These are phyloP conservation scores for Emergomyces pasteurianus DNA, from an alignment of 2,329 filamentous ascomycete genomes.

Conservation along the genomic window DNA sequence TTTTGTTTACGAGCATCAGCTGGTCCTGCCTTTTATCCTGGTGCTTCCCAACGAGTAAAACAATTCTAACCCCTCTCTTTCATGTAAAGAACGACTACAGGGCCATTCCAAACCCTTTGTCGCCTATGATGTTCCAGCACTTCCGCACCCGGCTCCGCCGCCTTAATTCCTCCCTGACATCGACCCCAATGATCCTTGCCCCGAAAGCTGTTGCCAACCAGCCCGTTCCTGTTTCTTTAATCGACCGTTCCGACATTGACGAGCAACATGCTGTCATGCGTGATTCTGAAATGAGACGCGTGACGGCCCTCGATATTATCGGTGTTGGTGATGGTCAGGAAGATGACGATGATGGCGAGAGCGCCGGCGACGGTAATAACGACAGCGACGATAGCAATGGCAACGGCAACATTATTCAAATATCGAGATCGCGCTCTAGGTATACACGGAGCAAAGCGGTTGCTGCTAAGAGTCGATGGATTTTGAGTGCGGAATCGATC, in stretches of 20 bases:
- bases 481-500: not conserved
- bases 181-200: not conserved
- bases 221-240: not conserved
- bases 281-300: not conserved
- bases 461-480: not conserved
- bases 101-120: not conserved
- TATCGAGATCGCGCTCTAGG: not conserved
- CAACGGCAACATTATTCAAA: not conserved
- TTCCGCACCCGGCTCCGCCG: constrained; percentile 25
- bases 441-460: not conserved
- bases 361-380: not conserved
- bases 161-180: constrained; percentile 6
- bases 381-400: not conserved
- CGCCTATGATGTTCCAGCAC: constrained; percentile 20
- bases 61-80: not conserved
- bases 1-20: constrained; percentile 15
- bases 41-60: too few relatives aligned
- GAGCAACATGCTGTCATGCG: not conserved
- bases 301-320: not conserved
- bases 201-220: not conserved
- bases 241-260: not conserved
- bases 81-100: not conserved
- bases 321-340: not conserved
- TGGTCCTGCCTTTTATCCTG: not conserved
- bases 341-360: not conserved